A percentile compares a stretch with the other conserved stretches of the same genome.
phyloP scores from a whole-genome alignment of 345 rosid genomes.

The Diplotaxis tenuifolia region DNA sequence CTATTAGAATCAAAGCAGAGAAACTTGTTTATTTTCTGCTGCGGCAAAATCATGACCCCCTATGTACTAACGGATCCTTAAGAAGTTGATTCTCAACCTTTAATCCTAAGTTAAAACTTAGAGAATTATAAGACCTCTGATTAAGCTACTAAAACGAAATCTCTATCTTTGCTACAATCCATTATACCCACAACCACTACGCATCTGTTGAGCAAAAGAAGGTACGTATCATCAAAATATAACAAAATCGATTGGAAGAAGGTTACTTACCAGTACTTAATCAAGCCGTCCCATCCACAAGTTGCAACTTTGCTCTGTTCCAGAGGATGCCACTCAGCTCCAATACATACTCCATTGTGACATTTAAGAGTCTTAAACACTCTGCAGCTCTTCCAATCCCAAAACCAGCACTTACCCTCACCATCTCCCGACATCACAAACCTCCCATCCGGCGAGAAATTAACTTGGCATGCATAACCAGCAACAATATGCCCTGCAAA shows the following conservation, averaged over 20 bases:
- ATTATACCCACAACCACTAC: not conserved
- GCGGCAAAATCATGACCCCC: not conserved
- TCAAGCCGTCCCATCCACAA: constrained; percentile 99
- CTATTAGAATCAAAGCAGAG: not conserved
- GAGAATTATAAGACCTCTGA: not conserved
- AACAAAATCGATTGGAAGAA: not conserved
- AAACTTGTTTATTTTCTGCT: not conserved
- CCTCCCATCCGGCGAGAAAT: constrained; percentile 97
- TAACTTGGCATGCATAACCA: constrained; percentile 97
- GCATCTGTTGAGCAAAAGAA: not conserved
- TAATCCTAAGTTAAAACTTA: not conserved
- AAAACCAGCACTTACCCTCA: constrained; percentile 98
- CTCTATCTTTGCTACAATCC: constrained; percentile 6
- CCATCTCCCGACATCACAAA: constrained; percentile 99
- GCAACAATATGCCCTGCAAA: constrained; percentile 93
- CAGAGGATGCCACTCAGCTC: constrained; percentile 91
- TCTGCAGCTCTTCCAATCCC: constrained; percentile 99
- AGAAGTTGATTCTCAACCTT: not conserved
- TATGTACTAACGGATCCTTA: not conserved
- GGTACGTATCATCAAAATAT: not conserved
- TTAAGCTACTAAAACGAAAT: not conserved
- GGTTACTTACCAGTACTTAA: constrained; percentile 82
- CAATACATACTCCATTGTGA: constrained; percentile 91
- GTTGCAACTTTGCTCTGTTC: constrained; percentile 99
- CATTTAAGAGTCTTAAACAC: constrained; percentile 89